These are phyloP conservation scores for Lepiota brunneoincarnata DNA, from an alignment of 768 basidiomycete genomes.

Conservation along the genomic window DNA sequence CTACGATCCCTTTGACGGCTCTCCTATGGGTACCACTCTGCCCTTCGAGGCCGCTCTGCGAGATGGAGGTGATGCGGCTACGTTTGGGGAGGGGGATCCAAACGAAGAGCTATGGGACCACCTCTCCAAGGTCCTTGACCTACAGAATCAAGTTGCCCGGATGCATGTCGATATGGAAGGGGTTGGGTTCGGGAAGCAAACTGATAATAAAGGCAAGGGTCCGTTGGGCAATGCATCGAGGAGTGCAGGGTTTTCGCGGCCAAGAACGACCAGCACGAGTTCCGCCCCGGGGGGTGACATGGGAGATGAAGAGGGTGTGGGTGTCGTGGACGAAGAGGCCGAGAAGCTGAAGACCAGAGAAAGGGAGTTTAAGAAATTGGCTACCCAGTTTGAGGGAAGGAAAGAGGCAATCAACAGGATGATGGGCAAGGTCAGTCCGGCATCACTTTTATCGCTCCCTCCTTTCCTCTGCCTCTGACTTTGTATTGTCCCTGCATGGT, in stretches of 20 bases:
- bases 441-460: not conserved
- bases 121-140: slow-evolving; percentile 63
- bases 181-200: slow-evolving; percentile 39
- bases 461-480: slow-evolving; percentile 6
- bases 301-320: slow-evolving; percentile 49
- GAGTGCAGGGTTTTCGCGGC: not conserved
- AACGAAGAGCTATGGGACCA: slow-evolving; percentile 61
- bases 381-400: slow-evolving; percentile 66
- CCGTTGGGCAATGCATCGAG: slow-evolving; percentile 10
- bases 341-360: slow-evolving; percentile 55
- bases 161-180: slow-evolving; percentile 79
- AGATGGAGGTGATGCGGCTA: not conserved
- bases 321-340: slow-evolving; percentile 52
- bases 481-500: slow-evolving; percentile 9
- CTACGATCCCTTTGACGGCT: slow-evolving; percentile 29
- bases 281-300: slow-evolving; percentile 27
- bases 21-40: slow-evolving; percentile 18
- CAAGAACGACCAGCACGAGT: slow-evolving; percentile 21
- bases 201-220: slow-evolving; percentile 22
- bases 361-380: slow-evolving; percentile 65
- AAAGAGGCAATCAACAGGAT: slow-evolving; percentile 68
- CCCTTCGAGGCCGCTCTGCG: not conserved
- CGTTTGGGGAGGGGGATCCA: not conserved
- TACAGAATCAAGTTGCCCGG: slow-evolving; percentile 69
- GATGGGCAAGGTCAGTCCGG: slow-evolving; percentile 61